phyloP scores from a whole-genome alignment of 306 rosid species.

The Prunus mume region DNA sequence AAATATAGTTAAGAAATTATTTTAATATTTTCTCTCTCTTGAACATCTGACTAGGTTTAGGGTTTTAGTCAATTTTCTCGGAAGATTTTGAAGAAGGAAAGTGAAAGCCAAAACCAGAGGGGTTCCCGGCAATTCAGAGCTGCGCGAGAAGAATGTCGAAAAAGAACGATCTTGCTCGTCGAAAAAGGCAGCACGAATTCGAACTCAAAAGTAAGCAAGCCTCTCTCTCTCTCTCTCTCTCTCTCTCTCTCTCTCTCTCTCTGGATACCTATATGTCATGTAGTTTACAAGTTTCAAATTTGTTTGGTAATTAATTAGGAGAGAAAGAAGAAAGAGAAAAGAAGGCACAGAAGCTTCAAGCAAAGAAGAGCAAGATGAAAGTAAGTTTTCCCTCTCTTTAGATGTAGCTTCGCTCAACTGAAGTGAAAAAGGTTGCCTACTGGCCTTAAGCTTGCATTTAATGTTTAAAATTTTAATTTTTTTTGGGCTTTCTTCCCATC shows the following conservation, averaged over 20 bases:
- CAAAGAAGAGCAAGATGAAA: conserved; percentile 78
- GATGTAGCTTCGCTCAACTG: neutral
- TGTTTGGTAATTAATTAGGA: conserved; percentile 38
- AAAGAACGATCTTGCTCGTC: conserved; percentile 75
- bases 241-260: neutral
- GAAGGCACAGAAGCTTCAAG: conserved; percentile 61
- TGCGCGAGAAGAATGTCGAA: conserved; percentile 55
- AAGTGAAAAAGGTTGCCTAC: neutral
- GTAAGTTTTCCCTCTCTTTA: conserved; percentile 23
- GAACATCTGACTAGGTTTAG: neutral
- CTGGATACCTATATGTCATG: neutral
- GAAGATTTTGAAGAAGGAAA: neutral
- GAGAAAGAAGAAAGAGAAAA: conserved; percentile 64
- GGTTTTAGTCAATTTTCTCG: neutral
- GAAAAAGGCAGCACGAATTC: conserved; percentile 76
- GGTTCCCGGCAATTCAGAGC: neutral
- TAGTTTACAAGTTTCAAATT: neutral
- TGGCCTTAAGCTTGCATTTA: neutral
- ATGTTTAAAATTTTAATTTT: no score
- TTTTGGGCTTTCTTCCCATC: no score
- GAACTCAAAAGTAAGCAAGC: conserved; percentile 67
- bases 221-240: neutral
- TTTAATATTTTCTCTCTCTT: no score
- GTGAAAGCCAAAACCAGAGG: neutral
- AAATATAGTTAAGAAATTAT: no score